Percentiles rank a stretch among this genome's conserved stretches.
Evolutionary conservation across 2,329 filamentous ascomycete species (phyloP).

Genomic region (Pseudocercospora macadamiae): DNA sequence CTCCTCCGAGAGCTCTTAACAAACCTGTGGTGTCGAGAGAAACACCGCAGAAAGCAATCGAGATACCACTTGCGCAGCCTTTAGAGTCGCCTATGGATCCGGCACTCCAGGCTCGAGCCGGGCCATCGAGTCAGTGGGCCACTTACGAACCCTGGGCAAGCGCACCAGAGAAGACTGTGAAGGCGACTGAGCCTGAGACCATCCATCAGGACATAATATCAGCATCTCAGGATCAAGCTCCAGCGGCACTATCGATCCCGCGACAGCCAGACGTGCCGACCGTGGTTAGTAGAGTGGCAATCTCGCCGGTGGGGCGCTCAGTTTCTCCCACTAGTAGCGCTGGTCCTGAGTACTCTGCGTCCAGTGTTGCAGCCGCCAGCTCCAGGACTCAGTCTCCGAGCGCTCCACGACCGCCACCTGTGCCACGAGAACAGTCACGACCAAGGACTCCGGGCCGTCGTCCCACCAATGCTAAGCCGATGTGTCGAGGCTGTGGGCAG

Average conservation of each 20-base stretch:
- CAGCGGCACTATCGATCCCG: slow-evolving; percentile 10
- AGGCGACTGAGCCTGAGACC: neutral
- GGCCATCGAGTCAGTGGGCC: neutral
- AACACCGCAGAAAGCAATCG: slow-evolving; percentile 10
- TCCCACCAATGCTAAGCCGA: slow-evolving; percentile 61
- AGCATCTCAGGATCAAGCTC: neutral
- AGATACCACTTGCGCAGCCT: slow-evolving; percentile 10
- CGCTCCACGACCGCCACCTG: slow-evolving; percentile 21
- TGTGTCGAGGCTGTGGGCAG: slow-evolving; percentile 79
- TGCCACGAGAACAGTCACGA: slow-evolving; percentile 18
- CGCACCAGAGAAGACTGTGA: neutral
- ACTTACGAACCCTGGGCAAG: slow-evolving; percentile 25
- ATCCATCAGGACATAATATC: neutral
- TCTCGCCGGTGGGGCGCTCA: slow-evolving; percentile 11
- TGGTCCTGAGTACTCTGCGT: slow-evolving; percentile 7
- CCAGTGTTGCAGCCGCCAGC: slow-evolving; percentile 1
- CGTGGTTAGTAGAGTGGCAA: slow-evolving; percentile 1
- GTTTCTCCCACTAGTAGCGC: slow-evolving; percentile 20
- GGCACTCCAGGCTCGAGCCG: slow-evolving; percentile 17
- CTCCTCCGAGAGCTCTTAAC: slow-evolving; percentile 27
- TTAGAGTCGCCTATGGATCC: slow-evolving; percentile 41
- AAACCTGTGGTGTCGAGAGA: slow-evolving; percentile 19
- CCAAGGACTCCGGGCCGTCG: slow-evolving; percentile 32
- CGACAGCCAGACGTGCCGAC: neutral
- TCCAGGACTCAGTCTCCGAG: slow-evolving; percentile 19